Evolutionary conservation across 441 rosid genomes (phyloP).

Genomic region (Erodium moschatum): DNA sequence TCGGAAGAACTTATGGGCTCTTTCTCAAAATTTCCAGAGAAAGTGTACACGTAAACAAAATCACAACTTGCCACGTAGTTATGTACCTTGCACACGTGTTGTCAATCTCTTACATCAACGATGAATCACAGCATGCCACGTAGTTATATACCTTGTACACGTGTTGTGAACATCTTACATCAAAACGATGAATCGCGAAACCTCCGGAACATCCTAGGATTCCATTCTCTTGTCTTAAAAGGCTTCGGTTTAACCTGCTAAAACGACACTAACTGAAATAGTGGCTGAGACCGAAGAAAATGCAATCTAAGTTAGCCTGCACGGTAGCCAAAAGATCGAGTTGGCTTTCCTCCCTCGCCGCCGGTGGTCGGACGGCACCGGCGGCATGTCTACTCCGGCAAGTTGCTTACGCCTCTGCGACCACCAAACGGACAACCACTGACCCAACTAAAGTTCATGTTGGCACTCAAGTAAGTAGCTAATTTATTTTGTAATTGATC

Average conservation of each 20-base stretch:
- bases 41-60: not conserved
- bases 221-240: not conserved
- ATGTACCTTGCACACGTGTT: not conserved
- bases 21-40: not conserved
- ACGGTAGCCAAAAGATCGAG: not conserved
- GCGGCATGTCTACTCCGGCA: not conserved
- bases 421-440: not conserved
- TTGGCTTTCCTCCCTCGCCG: not conserved
- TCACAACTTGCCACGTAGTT: too few species aligned
- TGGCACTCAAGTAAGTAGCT: not conserved
- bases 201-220: not conserved
- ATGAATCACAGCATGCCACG: not conserved
- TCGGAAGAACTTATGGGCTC: not conserved
- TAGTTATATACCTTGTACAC: not conserved
- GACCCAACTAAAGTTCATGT: not conserved
- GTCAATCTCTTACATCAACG: not conserved
- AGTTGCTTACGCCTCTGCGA: not conserved
- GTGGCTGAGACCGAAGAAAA: not conserved
- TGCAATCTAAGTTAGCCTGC: not conserved
- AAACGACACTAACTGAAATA: too few species aligned
- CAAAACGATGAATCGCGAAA: not conserved
- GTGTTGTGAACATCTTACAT: not conserved
- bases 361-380: not conserved
- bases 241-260: not conserved
- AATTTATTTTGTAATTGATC: not conserved